These are phyloP conservation scores for Coelastrella sp. DNA, from an alignment of 139 green algal genomes.

Conservation along the genomic window DNA sequence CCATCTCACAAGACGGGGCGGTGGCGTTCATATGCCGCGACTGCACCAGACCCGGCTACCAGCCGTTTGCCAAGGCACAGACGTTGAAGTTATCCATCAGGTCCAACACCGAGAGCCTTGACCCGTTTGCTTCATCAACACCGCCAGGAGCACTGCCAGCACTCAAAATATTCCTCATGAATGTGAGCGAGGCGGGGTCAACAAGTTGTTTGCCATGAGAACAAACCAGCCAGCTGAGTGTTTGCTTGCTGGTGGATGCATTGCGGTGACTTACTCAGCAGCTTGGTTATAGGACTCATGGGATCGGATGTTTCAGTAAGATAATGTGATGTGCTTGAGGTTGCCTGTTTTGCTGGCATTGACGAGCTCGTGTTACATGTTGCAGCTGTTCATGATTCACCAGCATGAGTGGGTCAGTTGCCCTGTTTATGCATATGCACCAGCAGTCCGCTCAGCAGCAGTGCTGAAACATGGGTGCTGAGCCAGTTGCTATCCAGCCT, in stretches of 20 bases:
- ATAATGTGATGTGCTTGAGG: too few species aligned
- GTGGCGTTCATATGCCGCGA: constrained; percentile 10
- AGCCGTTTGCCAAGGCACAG: constrained; percentile 28
- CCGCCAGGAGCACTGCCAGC: constrained; percentile 15
- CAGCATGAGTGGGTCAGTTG: too few species aligned
- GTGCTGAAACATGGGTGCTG: too few species aligned
- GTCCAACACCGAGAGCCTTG: constrained; percentile 6
- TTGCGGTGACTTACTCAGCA: too few species aligned
- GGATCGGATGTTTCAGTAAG: too few species aligned
- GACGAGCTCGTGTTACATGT: too few species aligned
- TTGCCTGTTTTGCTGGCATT: too few species aligned
- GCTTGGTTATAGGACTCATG: too few species aligned
- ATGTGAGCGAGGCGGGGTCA: not conserved
- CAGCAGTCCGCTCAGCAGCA: too few species aligned
- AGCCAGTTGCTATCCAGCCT: too few species aligned
- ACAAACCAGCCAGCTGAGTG: not conserved
- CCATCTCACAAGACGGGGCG: constrained; percentile 12
- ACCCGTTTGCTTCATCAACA: constrained; percentile 31
- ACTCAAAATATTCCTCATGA: constrained; percentile 43
- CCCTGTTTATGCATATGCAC: too few species aligned
- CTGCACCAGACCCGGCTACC: constrained; percentile 15
- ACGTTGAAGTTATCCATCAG: constrained; percentile 22
- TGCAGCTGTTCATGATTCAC: too few species aligned
- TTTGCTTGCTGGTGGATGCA: not conserved
- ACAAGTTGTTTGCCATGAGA: not conserved